Conservation (phyloP, 2,329 filamentous ascomycete genomes). For the Boeremia lycopersici region DNA sequence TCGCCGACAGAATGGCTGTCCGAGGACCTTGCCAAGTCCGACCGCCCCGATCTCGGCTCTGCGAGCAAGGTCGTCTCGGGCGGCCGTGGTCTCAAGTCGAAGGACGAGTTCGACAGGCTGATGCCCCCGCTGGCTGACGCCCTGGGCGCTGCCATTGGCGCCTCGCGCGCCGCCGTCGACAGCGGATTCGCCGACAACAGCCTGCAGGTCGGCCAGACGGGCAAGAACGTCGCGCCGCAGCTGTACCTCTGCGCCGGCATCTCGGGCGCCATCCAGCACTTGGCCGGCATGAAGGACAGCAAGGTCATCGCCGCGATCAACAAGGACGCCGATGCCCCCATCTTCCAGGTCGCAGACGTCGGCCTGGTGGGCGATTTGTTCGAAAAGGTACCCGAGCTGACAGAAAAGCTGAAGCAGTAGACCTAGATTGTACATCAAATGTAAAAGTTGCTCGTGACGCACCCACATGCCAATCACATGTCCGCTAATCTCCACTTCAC, state of each 20-base stretch:
- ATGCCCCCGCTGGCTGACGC: conserved; percentile 93
- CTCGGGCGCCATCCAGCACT: conserved; percentile 94
- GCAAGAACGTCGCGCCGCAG: conserved; percentile 96
- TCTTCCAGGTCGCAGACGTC: conserved; percentile 97
- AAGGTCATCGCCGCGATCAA: conserved; percentile 99
- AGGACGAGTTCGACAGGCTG: conserved; percentile 92
- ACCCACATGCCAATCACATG: no score
- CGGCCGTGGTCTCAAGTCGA: conserved; percentile 93
- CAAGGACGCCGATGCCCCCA: conserved; percentile 95
- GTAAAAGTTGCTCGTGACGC: background rate
- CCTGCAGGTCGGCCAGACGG: conserved; percentile 96
- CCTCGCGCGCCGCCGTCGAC: conserved; percentile 92
- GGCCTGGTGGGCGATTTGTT: conserved; percentile 95
- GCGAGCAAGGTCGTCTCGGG: conserved; percentile 89
- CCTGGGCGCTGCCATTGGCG: conserved; percentile 92
- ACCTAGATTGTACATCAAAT: conserved; percentile 16
- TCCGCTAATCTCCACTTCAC: no score
- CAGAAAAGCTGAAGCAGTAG: conserved; percentile 80
- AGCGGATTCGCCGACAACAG: conserved; percentile 98
- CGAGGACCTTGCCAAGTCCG: conserved; percentile 89
- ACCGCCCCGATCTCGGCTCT: conserved; percentile 91
- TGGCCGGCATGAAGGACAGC: conserved; percentile 99
- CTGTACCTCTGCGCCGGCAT: conserved; percentile 96
- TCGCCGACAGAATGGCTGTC: conserved; percentile 85
- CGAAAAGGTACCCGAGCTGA: conserved; percentile 93